Evolutionary conservation across 2,329 filamentous ascomycete genomes (phyloP).

Genomic region (Bipolaris bicolor): DNA sequence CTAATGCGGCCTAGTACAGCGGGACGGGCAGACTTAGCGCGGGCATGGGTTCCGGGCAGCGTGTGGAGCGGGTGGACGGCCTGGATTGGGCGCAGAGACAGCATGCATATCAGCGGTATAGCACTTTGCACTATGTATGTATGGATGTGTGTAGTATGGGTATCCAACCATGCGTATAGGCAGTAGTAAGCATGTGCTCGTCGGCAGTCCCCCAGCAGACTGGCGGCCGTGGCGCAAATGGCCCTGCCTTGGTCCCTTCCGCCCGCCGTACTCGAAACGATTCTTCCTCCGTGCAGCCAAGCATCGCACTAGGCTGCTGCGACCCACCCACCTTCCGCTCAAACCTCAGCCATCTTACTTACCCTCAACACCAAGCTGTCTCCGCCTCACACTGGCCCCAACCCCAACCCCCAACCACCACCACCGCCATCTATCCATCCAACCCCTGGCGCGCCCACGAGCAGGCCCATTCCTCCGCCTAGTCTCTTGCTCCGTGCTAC

Average conservation of each 20-base stretch:
- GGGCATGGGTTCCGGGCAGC: conserved; percentile 5
- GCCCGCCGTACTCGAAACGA: conserved; percentile 15
- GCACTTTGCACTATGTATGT: not conserved
- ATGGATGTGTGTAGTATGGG: not conserved
- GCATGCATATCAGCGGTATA: not conserved
- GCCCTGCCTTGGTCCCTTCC: conserved; percentile 3
- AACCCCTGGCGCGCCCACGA: conserved; percentile 31
- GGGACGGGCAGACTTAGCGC: conserved; percentile 18
- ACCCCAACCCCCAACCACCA: conserved; percentile 11
- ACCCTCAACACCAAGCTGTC: conserved; percentile 17
- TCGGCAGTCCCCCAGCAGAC: no score
- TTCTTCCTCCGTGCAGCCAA: conserved; percentile 20
- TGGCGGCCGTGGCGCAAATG: not conserved
- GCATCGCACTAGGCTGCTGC: conserved; percentile 14
- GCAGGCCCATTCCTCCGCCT: conserved; percentile 25
- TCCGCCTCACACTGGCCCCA: conserved; percentile 9
- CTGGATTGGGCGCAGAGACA: conserved; percentile 7
- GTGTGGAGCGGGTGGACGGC: conserved; percentile 6
- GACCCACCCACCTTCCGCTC: conserved; percentile 28
- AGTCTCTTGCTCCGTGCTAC: not conserved
- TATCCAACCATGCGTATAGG: not conserved
- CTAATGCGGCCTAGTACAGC: conserved; percentile 2
- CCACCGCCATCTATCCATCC: conserved; percentile 27
- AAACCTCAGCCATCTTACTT: conserved; percentile 22
- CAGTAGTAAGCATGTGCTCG: no score